A percentile compares a stretch with the other conserved stretches of the same genome.
Conservation (phyloP, 176 grass and related monocot species). For the Saccharum spontaneum region DNA sequence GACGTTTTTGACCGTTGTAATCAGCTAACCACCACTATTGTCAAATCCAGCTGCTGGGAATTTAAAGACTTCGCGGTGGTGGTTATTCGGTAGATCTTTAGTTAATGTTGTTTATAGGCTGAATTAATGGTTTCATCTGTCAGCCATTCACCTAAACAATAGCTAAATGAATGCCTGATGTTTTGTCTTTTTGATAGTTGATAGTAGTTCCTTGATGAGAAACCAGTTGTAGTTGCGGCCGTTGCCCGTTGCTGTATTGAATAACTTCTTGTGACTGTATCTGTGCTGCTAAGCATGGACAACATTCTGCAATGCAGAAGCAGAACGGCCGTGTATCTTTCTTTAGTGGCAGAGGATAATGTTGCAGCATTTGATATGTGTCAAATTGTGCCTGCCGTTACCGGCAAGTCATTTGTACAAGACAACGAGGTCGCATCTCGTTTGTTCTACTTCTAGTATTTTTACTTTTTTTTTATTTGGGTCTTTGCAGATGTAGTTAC, state of each 20-base stretch:
- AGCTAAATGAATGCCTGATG: slow-evolving; percentile 14
- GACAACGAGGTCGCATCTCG: neutral
- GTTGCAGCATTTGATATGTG: too few species aligned
- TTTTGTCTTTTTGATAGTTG: neutral
- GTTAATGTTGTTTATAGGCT: slow-evolving; percentile 20
- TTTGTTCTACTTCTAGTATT: neutral
- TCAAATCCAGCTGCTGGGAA: neutral
- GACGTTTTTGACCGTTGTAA: slow-evolving; percentile 18
- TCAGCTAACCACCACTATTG: slow-evolving; percentile 18
- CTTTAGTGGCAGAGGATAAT: neutral
- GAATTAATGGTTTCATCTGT: slow-evolving; percentile 21
- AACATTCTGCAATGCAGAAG: slow-evolving; percentile 4
- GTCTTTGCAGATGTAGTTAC: neutral
- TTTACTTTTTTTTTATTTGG: too few species aligned
- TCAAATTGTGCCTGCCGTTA: too few species aligned
- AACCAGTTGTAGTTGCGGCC: neutral
- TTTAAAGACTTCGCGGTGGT: slow-evolving; percentile 3
- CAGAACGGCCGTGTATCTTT: neutral
- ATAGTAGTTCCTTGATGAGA: neutral
- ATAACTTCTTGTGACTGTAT: slow-evolving; percentile 17
- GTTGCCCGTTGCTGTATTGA: neutral
- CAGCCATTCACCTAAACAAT: slow-evolving; percentile 18
- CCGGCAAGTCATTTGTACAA: too few species aligned
- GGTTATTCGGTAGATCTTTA: slow-evolving; percentile 19
- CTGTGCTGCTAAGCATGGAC: slow-evolving; percentile 37